phyloP scores from a whole-genome alignment of 345 rosid genomes.

The Linum lewisii region DNA sequence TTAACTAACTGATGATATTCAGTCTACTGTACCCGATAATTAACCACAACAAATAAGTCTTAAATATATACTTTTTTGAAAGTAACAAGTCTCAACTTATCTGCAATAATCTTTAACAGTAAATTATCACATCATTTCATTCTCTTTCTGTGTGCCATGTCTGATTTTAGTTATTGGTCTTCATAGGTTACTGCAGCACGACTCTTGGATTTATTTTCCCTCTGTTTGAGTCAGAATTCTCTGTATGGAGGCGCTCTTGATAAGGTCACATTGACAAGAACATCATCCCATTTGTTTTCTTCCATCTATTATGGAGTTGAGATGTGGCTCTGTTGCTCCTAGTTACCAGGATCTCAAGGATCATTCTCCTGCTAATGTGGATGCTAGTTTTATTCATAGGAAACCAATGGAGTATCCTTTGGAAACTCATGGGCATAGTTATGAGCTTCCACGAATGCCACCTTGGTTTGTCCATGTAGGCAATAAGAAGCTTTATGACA shows the following conservation, averaged over 20 bases:
- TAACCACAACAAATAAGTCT: too few relatives aligned
- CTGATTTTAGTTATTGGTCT: neutral
- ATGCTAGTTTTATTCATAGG: constrained; percentile 16
- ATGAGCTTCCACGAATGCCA: constrained; percentile 61
- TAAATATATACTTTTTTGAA: too few relatives aligned
- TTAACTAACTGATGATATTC: too few relatives aligned
- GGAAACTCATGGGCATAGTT: constrained; percentile 27
- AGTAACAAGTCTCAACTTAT: too few relatives aligned
- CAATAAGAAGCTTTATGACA: constrained; percentile 54
- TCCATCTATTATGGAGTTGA: constrained; percentile 64
- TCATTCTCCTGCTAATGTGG: constrained; percentile 28
- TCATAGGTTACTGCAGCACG: constrained; percentile 69
- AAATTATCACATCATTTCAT: neutral
- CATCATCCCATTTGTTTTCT: constrained; percentile 65
- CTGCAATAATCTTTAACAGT: too few relatives aligned
- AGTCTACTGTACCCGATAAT: too few relatives aligned
- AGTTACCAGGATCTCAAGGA: constrained; percentile 18
- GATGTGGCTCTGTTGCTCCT: constrained; percentile 32
- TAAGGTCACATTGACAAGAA: constrained; percentile 48
- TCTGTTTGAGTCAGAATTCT: constrained; percentile 61
- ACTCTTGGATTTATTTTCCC: constrained; percentile 68
- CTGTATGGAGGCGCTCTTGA: constrained; percentile 65
- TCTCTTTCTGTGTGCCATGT: too few relatives aligned
- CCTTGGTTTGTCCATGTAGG: constrained; percentile 82
- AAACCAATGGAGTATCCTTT: constrained; percentile 18